Percentiles rank a stretch among this genome's conserved stretches.
phyloP scores from a whole-genome alignment of 768 basidiomycete genomes.

The Boletus coccyginus region DNA sequence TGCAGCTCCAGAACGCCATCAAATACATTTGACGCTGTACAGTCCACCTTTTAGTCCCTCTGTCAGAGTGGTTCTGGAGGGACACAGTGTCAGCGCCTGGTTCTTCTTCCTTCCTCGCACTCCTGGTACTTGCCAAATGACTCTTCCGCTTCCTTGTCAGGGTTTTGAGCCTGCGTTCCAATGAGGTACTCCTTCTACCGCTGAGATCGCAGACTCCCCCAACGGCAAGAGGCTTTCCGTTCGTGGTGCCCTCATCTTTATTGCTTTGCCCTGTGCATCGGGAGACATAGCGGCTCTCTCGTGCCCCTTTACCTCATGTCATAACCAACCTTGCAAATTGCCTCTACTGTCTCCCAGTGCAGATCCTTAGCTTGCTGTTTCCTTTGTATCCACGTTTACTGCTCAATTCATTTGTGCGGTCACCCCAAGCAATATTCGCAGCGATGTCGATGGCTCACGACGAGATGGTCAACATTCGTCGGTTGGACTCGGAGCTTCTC shows the following conservation, averaged over 20 bases:
- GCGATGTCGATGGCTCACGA: conserved; percentile 60
- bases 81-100: conserved; percentile 78
- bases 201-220: conserved; percentile 59
- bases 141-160: conserved; percentile 21
- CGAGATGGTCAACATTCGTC: conserved; percentile 62
- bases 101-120: conserved; percentile 8
- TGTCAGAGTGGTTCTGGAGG: conserved; percentile 46
- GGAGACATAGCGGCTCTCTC: conserved; percentile 44
- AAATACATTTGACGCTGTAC: conserved; percentile 49
- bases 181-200: conserved; percentile 51
- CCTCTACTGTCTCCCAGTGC: conserved; percentile 39
- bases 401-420: conserved; percentile 45
- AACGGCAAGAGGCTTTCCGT: conserved; percentile 62
- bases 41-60: conserved; percentile 28
- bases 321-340: conserved; percentile 43
- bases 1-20: conserved; percentile 54
- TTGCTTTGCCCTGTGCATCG: background rate
- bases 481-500: conserved; percentile 48
- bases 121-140: background rate
- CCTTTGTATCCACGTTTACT: conserved; percentile 50
- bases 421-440: conserved; percentile 50
- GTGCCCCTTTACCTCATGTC: conserved; percentile 41
- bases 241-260: conserved; percentile 23
- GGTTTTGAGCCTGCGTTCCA: conserved; percentile 49
- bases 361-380: conserved; percentile 45